Base-by-base conservation (phyloP, 2,329 filamentous ascomycete genomes). In the Coleophoma crateriformis region DNA sequence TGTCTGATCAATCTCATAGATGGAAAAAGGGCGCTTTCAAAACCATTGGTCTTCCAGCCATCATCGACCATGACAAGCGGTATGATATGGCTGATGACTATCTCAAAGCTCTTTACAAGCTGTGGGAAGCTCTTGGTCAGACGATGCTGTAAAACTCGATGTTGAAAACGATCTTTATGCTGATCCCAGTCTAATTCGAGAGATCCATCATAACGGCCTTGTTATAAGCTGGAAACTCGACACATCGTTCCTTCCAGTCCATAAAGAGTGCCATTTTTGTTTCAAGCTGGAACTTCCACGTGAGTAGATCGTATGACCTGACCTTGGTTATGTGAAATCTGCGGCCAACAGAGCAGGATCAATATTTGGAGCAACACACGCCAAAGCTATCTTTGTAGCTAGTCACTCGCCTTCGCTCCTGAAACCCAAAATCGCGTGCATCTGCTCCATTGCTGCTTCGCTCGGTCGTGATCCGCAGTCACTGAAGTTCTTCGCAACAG, bases 321-420 rank as follows among this genome's bases (percentile, higher is more conserved):
- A 15, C 27, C 7, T 22, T 40, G 7, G 14, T 13, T 37, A 8
- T 17, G 7, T 46, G 3, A n/a, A 15, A 39, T 39, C 27, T 39
- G 37, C n/a, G 6, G 27, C 7, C 27, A 27, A 27, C 0, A 77
- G 74, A 42, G 75, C 82, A 0, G 84, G 84, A 1, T 85, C 84
- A 63, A 64, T 68, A 0, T 88, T 88, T 57, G 82, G 82, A 0
- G 81, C 82, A 0, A 77, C 82, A 56, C 82, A 87, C 59, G 84
- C 84, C 0, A 84, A 88, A 59, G 83, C 76, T 2, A 82, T 88
- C 42, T 88, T 88, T 56, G 78, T 85, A 0, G 81, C 77, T 0
- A 79, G 79, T 0, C 82, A 86, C 59, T 75, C 76, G 2, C 82
- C 84, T 0, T 67, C 69, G 0, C 77, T 82, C 0, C 78, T 82